Evolutionary conservation across 108 stramenopile species (phyloP), one percentile per base, ranked within the genome.

Genomic region (Epithemia pelagica): DNA sequence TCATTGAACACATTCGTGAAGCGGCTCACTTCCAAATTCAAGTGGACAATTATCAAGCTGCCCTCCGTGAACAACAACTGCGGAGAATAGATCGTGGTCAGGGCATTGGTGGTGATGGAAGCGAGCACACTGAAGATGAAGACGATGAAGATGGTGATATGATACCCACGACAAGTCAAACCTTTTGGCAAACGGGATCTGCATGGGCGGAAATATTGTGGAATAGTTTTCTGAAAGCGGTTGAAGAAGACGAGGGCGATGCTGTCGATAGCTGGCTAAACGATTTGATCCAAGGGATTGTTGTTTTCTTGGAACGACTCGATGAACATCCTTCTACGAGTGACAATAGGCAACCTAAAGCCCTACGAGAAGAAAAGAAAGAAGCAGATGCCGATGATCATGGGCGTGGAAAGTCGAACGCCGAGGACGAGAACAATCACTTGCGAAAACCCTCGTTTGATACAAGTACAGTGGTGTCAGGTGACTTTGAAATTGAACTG

Each of bases 231-330:
- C 70, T 88, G 32, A 85, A 79, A 65, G 92, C 92, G 0, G 84
- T 87, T 22, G 82, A 82, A 32, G 87, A 85, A 59, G 88, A 89
- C 58, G 74, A 84, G n/a, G 86, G 84, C 46, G 90, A 90, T 77
- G 88, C 83, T 33, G 70, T 87, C 56, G 87, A 94, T 67, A 78
- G 85, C 58, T 89, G 87, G 62, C 61, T 94, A 1, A 58, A 79
- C 32, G 54, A 66, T 5, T 27, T 58, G 22, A 58, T 58, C 23
- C 71, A 78, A 33, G 37, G 37, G 5, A 63, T 88, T 8, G 85
- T 93, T 51, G 72, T 66, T 25, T 78, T 94, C 58, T 67, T 94
- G 1, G 86, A 94, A 52, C 73, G 73, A 19, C 63, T 83, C 28
- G 85, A 87, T 24, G 32, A 61, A 28, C 37, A 46, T 46, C 37